Base-by-base conservation (phyloP, 2,329 filamentous ascomycete genomes). In the Colletotrichum agaves region DNA sequence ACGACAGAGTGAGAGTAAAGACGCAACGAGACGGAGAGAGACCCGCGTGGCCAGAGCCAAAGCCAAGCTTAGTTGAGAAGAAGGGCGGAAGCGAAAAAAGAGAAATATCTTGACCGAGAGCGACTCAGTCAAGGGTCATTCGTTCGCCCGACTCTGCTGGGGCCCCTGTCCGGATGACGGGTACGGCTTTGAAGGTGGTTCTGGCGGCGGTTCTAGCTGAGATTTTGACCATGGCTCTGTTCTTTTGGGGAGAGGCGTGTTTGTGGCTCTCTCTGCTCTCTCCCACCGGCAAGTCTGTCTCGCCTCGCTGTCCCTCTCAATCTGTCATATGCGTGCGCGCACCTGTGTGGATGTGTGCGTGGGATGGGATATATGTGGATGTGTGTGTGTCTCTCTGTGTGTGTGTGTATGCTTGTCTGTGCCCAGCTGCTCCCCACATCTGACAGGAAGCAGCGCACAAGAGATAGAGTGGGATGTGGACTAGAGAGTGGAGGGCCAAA, bases 391-490 rank as follows among this genome's bases (percentile, higher is more conserved):
- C n/a, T n/a, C n/a, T n/a, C n/a, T n/a, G 27, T n/a, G 27, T 46
- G 52, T 47, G 41, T 37, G 55, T 23, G 41, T 47, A 12, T n/a
- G 53, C 37, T 11, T 37, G 39, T 58, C 37, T 55, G 11, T 44
- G 15, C 21, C 8, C 31, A 19, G 55, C 39, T 59, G 46, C 61
- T 60, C 56, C 49, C 65, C 61, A 68, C 65, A 68, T 41, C 52
- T 55, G 61, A 65, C 55, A 55, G 65, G 15, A 55, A 64, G 65
- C 65, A 47, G 41, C 53, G 65, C 65, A 64, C 53, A 55, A 64
- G 53, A 68, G 65, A 65, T 65, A 55, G 61, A 68, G 65, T 68
- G 55, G 61, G 61, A 68, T 59, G 65, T 68, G 65, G 65, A 55
- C 53, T 68, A 47, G 52, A 60, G 46, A 53, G 65, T 68, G 65